Conservation (phyloP, 345 rosid species). For the Syzygium grande region DNA sequence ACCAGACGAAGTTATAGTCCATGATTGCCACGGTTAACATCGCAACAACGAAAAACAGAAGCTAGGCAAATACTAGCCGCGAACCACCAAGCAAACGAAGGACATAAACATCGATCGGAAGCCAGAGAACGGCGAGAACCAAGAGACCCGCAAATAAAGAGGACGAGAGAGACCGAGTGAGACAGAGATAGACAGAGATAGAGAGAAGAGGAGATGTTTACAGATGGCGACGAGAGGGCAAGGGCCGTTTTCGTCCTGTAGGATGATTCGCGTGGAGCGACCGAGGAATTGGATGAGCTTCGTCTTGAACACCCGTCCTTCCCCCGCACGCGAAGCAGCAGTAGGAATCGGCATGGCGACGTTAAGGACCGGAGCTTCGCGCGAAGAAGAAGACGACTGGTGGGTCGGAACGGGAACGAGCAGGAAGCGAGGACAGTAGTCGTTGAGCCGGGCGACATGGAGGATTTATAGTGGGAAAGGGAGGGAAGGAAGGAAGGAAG, state of each 20-base stretch:
- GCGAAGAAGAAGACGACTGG: neutral
- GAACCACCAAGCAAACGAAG: neutral
- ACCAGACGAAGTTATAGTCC: neutral
- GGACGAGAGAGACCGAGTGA: neutral
- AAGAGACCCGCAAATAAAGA: constrained; percentile 11
- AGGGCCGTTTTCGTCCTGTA: constrained; percentile 95
- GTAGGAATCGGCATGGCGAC: neutral
- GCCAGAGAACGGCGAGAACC: neutral
- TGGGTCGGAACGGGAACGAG: too few relatives aligned
- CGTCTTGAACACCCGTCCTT: constrained; percentile 18
- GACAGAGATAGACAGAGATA: too few relatives aligned
- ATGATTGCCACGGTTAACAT: neutral
- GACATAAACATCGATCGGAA: neutral
- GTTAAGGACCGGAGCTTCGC: neutral
- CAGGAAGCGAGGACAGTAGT: too few relatives aligned
- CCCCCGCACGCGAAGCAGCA: constrained; percentile 6
- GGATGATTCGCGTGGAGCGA: constrained; percentile 67
- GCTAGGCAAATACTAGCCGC: neutral
- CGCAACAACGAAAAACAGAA: neutral
- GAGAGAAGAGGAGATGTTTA: constrained; percentile 17
- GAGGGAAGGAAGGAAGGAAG: too few relatives aligned
- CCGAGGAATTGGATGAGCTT: constrained; percentile 74
- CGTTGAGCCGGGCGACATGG: too few relatives aligned
- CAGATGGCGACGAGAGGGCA: constrained; percentile 97
- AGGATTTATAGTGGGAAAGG: too few relatives aligned